Conservation (phyloP, 148 eudicot genomes). For the Vaccinium vitisidaea region DNA sequence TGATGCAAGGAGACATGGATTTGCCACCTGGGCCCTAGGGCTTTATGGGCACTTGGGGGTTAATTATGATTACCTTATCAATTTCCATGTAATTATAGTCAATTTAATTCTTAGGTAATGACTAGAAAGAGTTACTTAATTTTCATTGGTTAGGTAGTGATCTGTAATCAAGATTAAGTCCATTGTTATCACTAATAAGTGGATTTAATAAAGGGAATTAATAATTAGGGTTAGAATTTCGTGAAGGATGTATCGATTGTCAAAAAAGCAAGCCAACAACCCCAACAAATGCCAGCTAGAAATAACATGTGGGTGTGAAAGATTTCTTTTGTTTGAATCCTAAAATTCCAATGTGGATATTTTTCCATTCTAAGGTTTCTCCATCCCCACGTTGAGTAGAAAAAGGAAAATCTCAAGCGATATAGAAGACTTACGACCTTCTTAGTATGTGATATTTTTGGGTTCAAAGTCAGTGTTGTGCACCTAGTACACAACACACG, state of each 20-base stretch:
- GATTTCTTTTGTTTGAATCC: not conserved
- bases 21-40: constrained; percentile 8
- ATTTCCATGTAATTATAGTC: not conserved
- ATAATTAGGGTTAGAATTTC: constrained; percentile 11
- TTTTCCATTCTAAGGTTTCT: constrained; percentile 10
- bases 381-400: not conserved
- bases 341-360: not conserved
- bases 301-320: not conserved
- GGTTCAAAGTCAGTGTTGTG: too few relatives aligned
- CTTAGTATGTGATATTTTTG: not conserved
- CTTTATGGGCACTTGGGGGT: not conserved
- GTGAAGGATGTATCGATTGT: constrained; percentile 1
- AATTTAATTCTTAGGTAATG: constrained; percentile 7
- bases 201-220: constrained; percentile 14
- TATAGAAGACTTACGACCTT: too few relatives aligned
- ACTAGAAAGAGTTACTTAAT: not conserved
- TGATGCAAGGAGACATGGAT: constrained; percentile 3
- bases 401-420: not conserved
- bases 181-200: not conserved
- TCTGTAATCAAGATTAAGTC: not conserved
- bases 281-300: not conserved
- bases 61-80: not conserved
- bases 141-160: constrained; percentile 13
- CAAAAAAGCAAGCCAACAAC: constrained; percentile 14
- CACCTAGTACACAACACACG: too few relatives aligned